Conservation (phyloP, 2,329 filamentous ascomycete species). For the Fusarium sambucinum region DNA sequence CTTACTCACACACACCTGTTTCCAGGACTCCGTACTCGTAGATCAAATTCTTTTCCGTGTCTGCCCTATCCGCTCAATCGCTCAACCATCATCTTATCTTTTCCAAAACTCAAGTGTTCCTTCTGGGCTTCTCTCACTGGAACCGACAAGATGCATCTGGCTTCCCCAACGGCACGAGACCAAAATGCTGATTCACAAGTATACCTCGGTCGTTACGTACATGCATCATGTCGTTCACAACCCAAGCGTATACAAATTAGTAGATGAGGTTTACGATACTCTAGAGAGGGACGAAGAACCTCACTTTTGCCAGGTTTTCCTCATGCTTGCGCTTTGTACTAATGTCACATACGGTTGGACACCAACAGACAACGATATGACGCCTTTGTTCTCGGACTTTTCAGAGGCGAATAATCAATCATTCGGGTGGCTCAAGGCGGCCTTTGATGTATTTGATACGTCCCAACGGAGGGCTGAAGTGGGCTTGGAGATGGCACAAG, state of each 20-base stretch:
- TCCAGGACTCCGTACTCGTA: constrained; percentile 49
- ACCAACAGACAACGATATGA: constrained; percentile 42
- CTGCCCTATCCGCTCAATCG: constrained; percentile 51
- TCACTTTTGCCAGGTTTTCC: constrained; percentile 45
- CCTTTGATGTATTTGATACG: constrained; percentile 54
- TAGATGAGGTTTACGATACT: constrained; percentile 50
- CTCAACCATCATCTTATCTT: constrained; percentile 51
- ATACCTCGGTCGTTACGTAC: constrained; percentile 48
- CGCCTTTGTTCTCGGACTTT: constrained; percentile 45
- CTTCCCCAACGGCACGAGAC: constrained; percentile 51
- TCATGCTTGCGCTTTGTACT: constrained; percentile 50
- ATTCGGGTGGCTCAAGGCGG: constrained; percentile 51
- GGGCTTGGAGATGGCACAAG: constrained; percentile 55
- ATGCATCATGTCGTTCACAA: constrained; percentile 52
- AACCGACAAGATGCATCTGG: constrained; percentile 53
- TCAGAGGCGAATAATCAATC: constrained; percentile 49
- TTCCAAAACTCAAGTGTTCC: constrained; percentile 46
- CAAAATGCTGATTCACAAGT: constrained; percentile 49
- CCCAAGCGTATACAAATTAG: constrained; percentile 46
- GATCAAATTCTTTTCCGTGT: constrained; percentile 52
- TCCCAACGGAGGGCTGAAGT: constrained; percentile 46
- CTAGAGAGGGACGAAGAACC: constrained; percentile 43
- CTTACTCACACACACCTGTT: constrained; percentile 2
- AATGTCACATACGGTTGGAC: constrained; percentile 52
- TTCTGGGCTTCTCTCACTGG: constrained; percentile 40